A percentile compares a stretch with the other conserved stretches of the same genome.
Evolutionary conservation across 2,329 filamentous ascomycete species (phyloP).

Genomic region (Alternaria hordeiaustralica): DNA sequence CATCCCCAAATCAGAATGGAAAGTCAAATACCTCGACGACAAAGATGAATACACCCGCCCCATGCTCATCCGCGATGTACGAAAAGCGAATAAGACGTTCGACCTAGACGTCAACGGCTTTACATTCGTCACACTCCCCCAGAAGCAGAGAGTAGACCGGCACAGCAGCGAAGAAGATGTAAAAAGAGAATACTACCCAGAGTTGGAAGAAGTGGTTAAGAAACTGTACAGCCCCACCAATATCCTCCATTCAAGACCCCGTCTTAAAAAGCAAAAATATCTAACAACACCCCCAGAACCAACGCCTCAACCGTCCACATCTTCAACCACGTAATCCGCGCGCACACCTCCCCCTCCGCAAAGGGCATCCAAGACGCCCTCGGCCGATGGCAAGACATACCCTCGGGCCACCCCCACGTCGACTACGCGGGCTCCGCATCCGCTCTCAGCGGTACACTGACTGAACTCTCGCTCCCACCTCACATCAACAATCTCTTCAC

Average conservation of each 20-base stretch:
- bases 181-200: slow-evolving; percentile 24
- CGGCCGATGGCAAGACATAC: slow-evolving; percentile 49
- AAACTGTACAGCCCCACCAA: slow-evolving; percentile 5
- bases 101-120: slow-evolving; percentile 47
- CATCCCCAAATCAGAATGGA: slow-evolving; percentile 22
- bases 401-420: slow-evolving; percentile 28
- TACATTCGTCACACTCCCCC: slow-evolving; percentile 23
- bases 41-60: slow-evolving; percentile 24
- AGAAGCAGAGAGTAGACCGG: slow-evolving; percentile 7
- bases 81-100: slow-evolving; percentile 49
- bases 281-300: slow-evolving; percentile 12
- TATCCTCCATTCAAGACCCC: background rate
- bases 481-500: slow-evolving; percentile 8
- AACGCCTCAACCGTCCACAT: slow-evolving; percentile 29
- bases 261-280: background rate
- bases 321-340: slow-evolving; percentile 50
- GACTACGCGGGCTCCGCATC: slow-evolving; percentile 23
- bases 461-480: slow-evolving; percentile 23
- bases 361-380: slow-evolving; percentile 52
- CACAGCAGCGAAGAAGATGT: slow-evolving; percentile 18
- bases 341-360: slow-evolving; percentile 55
- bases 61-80: slow-evolving; percentile 51
- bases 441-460: slow-evolving; percentile 17
- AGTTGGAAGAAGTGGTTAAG: slow-evolving; percentile 20
- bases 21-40: slow-evolving; percentile 14